Base-by-base conservation (phyloP, 768 basidiomycete genomes). In the Termitomyces heimii region DNA sequence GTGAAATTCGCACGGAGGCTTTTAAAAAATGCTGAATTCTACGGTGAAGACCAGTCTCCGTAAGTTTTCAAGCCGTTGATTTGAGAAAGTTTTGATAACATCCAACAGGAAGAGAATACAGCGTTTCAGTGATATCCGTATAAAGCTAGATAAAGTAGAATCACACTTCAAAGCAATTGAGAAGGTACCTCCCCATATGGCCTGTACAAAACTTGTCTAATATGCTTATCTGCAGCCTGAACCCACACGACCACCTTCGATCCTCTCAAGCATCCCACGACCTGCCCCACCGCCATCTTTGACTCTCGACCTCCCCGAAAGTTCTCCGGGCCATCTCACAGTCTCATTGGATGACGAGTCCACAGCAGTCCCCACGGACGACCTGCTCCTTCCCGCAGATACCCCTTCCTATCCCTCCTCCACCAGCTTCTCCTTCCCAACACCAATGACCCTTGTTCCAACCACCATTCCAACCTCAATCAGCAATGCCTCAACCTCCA, bases 1-100 rank as follows among this genome's bases (percentile, higher is more conserved):
- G 66, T 88, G 4, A 82, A 81, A 60, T 80, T 79, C 65, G 86
- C 86, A 0, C 71, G 77, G 51, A 74, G 74, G 58, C 68, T 89
- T 55, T 60, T 89, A 43, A 78, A 77, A 66, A 83, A 82, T 58
- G 80, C 86, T 18, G 82, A 87, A 60, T 61, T 77, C 31, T 75
- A 81, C 57, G 77, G 75, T 32, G 71, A 70, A 14, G 75, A 78
- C 55, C 69, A 70, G 5, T 67, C 76, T 22, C 72, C 75, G 79
- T 83, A 52, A 63, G 79, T 48, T 47, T 26, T 35, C 10, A 20
- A 40, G 53, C 61, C 50, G 18, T 34, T n/a, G 24, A 13, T n/a
- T 24, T 20, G 40, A 39, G 42, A 39, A 48, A 54, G 29, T 37
- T 43, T 48, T 51, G 50, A 51, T 18, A 50, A 53, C 53, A 22